A percentile compares a stretch with the other conserved stretches of the same genome.
Evolutionary conservation across 1,284 basidiomycete species (phyloP).

Genomic region (Agroathelia rolfsii): DNA sequence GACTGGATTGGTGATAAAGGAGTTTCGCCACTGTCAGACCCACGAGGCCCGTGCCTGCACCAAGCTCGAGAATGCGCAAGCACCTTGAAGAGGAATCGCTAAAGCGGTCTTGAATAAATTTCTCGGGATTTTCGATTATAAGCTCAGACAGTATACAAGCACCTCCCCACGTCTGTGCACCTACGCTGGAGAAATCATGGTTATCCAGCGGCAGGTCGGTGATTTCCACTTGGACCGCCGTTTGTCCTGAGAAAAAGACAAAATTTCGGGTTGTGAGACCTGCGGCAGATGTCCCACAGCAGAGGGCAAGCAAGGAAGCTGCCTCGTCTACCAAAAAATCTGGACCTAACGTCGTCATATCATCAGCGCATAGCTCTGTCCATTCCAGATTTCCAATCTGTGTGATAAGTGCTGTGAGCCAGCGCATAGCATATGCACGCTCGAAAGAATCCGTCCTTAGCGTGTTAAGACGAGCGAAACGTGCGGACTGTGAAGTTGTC

Average conservation of each 20-base stretch:
- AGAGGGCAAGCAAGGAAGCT: slow-evolving; percentile 19
- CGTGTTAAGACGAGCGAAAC: slow-evolving; percentile 10
- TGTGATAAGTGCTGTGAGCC: slow-evolving; percentile 55
- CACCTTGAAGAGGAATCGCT: slow-evolving; percentile 3
- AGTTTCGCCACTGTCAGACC: slow-evolving; percentile 54
- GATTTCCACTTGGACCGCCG: slow-evolving; percentile 35
- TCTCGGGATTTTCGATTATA: slow-evolving; percentile 49
- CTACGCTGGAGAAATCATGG: slow-evolving; percentile 67
- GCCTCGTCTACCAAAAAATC: no score
- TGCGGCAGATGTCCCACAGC: slow-evolving; percentile 29
- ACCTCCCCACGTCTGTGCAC: slow-evolving; percentile 87
- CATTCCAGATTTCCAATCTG: slow-evolving; percentile 15
- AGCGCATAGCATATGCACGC: slow-evolving; percentile 54
- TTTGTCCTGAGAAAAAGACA: slow-evolving; percentile 21
- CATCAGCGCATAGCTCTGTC: no score
- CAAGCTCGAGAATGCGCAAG: slow-evolving; percentile 69
- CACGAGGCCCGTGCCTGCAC: slow-evolving; percentile 84
- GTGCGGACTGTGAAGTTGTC: neutral
- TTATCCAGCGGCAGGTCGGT: slow-evolving; percentile 70
- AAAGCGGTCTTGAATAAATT: slow-evolving; percentile 34
- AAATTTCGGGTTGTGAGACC: slow-evolving; percentile 32
- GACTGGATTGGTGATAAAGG: no score
- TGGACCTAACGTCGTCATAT: no score
- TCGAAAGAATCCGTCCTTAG: slow-evolving; percentile 53
- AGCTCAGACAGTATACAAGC: slow-evolving; percentile 77